Evolutionary conservation across 202 grass and related monocot genomes (phyloP), one percentile per base, ranked within the genome.

Genomic region (Brachypodium distachyon): DNA sequence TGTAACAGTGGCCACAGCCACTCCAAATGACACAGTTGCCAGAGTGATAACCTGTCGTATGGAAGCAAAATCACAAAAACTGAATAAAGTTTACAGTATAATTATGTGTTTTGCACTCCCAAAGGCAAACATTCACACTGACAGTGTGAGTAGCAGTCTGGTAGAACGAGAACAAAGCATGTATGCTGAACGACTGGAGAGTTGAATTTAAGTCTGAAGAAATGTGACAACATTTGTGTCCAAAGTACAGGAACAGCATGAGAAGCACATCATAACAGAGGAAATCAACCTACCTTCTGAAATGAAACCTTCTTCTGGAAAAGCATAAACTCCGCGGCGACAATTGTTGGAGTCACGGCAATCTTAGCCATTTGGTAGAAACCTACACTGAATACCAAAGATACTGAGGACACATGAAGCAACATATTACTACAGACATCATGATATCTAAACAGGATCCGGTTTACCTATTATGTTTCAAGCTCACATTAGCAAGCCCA

Each of bases 281-380:
- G 36, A 66, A 4, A 61, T 46, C 29, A 48, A 21, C 47, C 22
- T 80, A 89, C 93, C 93, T 97, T 97, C 44, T 89, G 83, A 26
- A 59, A 67, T 43, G 93, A 97, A 68, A 97, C 90, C 70, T 84
- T 93, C 82, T 91, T 97, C 60, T 79, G 81, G 29, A 91, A 83
- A 85, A 93, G 68, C 74, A 91, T 93, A 66, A 97, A 97, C 64
- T 97, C 93, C 10, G 93, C 90, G 14, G 89, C 73, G 59, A 91
- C 93, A 75, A 97, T 97, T 36, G 90, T 91, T 49, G 93, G 93
- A 27, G 90, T 93, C 33, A 97, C 93, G 50, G 86, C 93, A 85
- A 93, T 97, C 84, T 97, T 97, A 80, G 93, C 90, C 93, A 97
- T 97, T 81, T 93, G 93, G 85, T 97, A 97, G 79, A 97, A 97